Percentiles rank a stretch among this genome's conserved stretches.
Conservation (phyloP, 305 asterid genomes). For the Plantago lanceolata region DNA sequence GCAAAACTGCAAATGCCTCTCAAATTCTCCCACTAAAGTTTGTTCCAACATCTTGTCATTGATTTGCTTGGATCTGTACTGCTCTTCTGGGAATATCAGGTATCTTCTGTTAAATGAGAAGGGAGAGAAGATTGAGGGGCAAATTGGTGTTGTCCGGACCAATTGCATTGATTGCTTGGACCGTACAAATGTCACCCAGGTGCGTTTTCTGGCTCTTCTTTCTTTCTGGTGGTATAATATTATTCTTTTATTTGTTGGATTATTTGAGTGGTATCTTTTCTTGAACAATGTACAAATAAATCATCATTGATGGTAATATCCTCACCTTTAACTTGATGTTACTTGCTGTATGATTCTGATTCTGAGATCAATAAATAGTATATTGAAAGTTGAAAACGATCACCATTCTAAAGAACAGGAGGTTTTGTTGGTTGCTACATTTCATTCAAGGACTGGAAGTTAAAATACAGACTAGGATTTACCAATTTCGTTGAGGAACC, state of each 20-base stretch:
- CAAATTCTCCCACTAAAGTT: neutral
- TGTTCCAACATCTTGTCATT: constrained; percentile 13
- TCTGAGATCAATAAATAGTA: too few species aligned
- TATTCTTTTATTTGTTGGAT: neutral
- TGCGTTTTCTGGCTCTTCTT: constrained; percentile 24
- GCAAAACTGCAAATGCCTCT: neutral
- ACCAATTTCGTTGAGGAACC: too few species aligned
- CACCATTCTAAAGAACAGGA: too few species aligned
- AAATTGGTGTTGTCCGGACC: constrained; percentile 87
- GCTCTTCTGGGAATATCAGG: constrained; percentile 38
- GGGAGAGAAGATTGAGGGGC: constrained; percentile 85
- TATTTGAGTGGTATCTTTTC: neutral
- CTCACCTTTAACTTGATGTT: too few species aligned
- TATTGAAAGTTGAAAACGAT: too few species aligned
- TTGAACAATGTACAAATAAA: neutral
- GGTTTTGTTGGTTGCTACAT: too few species aligned
- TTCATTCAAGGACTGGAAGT: too few species aligned
- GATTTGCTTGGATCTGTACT: constrained; percentile 24
- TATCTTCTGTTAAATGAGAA: constrained; percentile 87
- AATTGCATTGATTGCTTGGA: constrained; percentile 98
- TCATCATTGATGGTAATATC: too few species aligned
- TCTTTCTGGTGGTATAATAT: neutral
- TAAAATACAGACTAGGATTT: too few species aligned
- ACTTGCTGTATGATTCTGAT: too few species aligned
- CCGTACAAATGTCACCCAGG: constrained; percentile 99